Evolutionary conservation across 2,329 filamentous ascomycete genomes (phyloP).

Genomic region (Blastomyces percursus): DNA sequence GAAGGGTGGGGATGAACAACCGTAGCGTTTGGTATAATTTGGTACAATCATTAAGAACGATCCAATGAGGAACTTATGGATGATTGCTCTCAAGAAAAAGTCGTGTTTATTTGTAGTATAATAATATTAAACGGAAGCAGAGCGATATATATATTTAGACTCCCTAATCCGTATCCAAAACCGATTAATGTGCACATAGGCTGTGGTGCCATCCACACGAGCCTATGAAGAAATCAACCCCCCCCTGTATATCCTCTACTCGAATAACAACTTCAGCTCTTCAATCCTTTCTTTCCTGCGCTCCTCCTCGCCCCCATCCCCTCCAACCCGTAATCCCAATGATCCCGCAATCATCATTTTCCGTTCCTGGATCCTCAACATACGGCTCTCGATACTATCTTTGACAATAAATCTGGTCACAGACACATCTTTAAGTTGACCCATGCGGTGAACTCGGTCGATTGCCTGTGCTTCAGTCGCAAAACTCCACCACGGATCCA

Average conservation of each 20-base stretch:
- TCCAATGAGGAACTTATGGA: background rate
- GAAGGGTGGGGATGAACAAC: background rate
- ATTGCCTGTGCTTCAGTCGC: slow-evolving; percentile 95
- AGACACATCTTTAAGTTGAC: slow-evolving; percentile 73
- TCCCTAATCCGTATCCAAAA: background rate
- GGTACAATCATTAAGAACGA: background rate
- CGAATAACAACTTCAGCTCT: slow-evolving; percentile 80
- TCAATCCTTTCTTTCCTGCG: slow-evolving; percentile 83
- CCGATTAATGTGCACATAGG: background rate
- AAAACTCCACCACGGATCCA: slow-evolving; percentile 99
- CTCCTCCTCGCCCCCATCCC: slow-evolving; percentile 80
- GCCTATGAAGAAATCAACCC: background rate
- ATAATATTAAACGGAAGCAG: background rate
- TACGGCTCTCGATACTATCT: slow-evolving; percentile 86
- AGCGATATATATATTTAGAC: background rate
- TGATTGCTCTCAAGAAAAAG: background rate
- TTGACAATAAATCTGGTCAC: slow-evolving; percentile 83
- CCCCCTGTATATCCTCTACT: slow-evolving; percentile 16
- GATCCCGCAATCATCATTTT: slow-evolving; percentile 86
- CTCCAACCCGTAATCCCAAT: slow-evolving; percentile 88
- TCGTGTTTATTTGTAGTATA: background rate
- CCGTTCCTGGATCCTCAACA: slow-evolving; percentile 83
- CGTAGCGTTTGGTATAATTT: background rate
- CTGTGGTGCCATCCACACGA: background rate
- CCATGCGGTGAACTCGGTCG: slow-evolving; percentile 95